Evolutionary conservation across 805 yeast genomes (phyloP), one percentile per base, ranked within the genome.

Genomic region (Lachancea sp.): DNA sequence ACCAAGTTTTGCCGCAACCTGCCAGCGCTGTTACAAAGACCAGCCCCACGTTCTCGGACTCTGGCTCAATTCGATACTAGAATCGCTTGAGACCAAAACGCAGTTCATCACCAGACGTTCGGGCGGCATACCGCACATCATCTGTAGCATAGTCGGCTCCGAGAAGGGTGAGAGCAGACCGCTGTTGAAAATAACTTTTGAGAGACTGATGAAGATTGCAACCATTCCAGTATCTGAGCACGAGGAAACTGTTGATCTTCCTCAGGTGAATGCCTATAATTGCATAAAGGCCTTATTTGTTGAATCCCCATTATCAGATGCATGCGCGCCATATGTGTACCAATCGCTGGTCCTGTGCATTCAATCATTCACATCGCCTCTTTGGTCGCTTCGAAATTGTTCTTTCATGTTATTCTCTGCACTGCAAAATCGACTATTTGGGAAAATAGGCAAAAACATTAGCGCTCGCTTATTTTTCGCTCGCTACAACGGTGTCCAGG

Each of bases 251-350:
- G 72, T 78, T 49, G 95, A 86, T 57, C 70, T 89, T 13, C 93
- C 98, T 0, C 97, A 90, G 58, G 96, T 91, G 0, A 95, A 91
- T 66, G 97, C 97, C 0, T 80, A 87, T 58, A 91, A 91, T 58
- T 83, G 95, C 59, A 76, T 93, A 46, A 79, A 77, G 50, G 82
- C 82, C 2, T 70, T 91, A 1, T 81, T 89, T 52, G 75, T 74
- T 18, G 97, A 90, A 47, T 72, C 90, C 0, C 68, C 74, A 18
- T 65, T 93, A n/a, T 67, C 87, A 0, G 72, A 68, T 1, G 63
- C 67, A 1, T 74, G 85, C 10, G 61, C 75, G 0, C 62, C 65
- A 3, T 81, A 69, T 57, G 70, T 82, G 8, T 81, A 81, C 46
- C 63, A 66, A 10, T 83, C 85, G 0, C 65, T 91, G 22, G 70